Percentiles rank a stretch among this genome's conserved stretches.
Conservation (phyloP, 2,329 filamentous ascomycete genomes). For the Fusarium solani-melongenae region DNA sequence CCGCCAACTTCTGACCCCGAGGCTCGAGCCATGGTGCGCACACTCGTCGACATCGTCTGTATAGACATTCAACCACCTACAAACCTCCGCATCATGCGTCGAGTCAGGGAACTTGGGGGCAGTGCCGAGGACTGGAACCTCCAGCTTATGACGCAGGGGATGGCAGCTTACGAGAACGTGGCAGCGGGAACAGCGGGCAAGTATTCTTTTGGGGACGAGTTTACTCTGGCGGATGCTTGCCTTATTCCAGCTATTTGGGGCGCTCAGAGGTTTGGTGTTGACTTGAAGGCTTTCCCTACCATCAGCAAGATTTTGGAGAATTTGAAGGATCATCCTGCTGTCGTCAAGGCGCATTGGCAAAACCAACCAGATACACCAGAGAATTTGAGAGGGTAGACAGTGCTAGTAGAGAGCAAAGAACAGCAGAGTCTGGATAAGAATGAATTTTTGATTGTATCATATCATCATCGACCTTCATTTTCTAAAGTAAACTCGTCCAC, state of each 20-base stretch:
- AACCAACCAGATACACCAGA: conserved; percentile 61
- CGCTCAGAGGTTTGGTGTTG: conserved; percentile 65
- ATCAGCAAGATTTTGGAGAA: conserved; percentile 58
- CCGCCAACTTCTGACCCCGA: conserved; percentile 58
- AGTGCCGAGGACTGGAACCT: conserved; percentile 62
- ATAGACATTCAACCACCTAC: conserved; percentile 71
- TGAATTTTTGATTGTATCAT: neutral
- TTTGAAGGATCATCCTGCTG: conserved; percentile 60
- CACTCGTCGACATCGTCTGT: conserved; percentile 64
- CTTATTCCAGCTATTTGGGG: conserved; percentile 69
- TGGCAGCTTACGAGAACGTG: conserved; percentile 67
- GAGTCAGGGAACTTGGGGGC: conserved; percentile 57
- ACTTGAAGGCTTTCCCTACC: conserved; percentile 60
- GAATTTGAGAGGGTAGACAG: conserved; percentile 39
- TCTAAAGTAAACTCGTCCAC: neutral
- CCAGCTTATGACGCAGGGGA: conserved; percentile 61
- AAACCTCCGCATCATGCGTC: conserved; percentile 64
- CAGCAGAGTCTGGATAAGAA: neutral
- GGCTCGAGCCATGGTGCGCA: conserved; percentile 62
- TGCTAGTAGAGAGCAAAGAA: neutral
- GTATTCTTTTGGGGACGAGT: conserved; percentile 65
- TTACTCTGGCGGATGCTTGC: conserved; percentile 69
- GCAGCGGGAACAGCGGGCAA: conserved; percentile 53
- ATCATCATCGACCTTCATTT: neutral
- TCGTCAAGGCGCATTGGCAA: conserved; percentile 64